These are phyloP conservation scores for Aegilops speltoides DNA, from an alignment of 176 grass and related monocot species.

Conservation along the genomic window DNA sequence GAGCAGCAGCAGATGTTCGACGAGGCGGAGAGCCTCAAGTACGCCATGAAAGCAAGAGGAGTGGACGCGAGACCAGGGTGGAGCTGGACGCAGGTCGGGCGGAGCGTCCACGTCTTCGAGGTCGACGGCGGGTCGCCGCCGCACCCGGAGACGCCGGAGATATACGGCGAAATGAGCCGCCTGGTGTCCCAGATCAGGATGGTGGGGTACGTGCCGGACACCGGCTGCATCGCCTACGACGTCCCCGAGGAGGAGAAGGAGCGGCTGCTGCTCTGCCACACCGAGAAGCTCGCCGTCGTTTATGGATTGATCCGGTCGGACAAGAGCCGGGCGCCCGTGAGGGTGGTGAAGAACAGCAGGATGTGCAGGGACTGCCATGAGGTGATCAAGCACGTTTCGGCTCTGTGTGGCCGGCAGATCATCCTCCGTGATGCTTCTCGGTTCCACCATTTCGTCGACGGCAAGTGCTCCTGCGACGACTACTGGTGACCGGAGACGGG, in stretches of 20 bases:
- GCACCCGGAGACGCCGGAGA: conserved; percentile 61
- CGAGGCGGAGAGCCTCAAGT: conserved; percentile 76
- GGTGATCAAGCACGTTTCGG: conserved; percentile 58
- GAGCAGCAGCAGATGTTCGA: conserved; percentile 61
- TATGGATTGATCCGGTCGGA: conserved; percentile 66
- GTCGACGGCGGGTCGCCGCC: conserved; percentile 45
- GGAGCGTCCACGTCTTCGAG: conserved; percentile 64
- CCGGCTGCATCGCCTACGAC: conserved; percentile 59
- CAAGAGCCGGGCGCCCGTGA: conserved; percentile 40
- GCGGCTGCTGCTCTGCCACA: conserved; percentile 67
- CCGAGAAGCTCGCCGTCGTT: conserved; percentile 76
- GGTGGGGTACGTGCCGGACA: conserved; percentile 70
- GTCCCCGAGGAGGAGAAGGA: conserved; percentile 65
- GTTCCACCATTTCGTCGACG: conserved; percentile 77
- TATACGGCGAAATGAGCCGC: conserved; percentile 49
- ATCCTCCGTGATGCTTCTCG: conserved; percentile 55
- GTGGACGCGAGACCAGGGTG: conserved; percentile 55
- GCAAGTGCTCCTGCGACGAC: conserved; percentile 78
- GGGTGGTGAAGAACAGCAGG: conserved; percentile 86
- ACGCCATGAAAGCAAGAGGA: conserved; percentile 62
- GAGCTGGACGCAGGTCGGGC: conserved; percentile 72
- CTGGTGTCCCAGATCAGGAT: conserved; percentile 48
- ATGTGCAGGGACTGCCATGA: conserved; percentile 85
- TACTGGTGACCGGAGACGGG: conserved; percentile 45
- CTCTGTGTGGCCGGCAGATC: conserved; percentile 43